Percentiles rank a stretch among this genome's conserved stretches.
phyloP scores from a whole-genome alignment of 805 yeast genomes.

The Candida anglica region DNA sequence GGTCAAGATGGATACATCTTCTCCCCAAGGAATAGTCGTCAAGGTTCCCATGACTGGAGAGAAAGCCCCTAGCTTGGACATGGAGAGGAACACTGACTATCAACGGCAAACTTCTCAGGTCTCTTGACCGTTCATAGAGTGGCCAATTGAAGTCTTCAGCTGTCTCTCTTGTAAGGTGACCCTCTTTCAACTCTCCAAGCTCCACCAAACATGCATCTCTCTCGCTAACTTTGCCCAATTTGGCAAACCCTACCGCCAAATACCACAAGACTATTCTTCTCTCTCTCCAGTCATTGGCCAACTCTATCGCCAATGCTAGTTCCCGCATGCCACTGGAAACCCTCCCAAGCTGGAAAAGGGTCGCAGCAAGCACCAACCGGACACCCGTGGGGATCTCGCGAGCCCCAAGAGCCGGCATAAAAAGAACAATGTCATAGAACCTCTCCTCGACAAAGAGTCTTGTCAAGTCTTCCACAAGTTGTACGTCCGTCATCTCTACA shows the following conservation, averaged over 20 bases:
- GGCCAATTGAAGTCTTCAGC: too few species aligned
- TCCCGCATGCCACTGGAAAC: constrained; percentile 19
- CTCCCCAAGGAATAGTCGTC: constrained; percentile 14
- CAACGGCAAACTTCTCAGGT: too few species aligned
- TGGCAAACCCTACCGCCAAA: constrained; percentile 13
- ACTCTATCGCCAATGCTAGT: constrained; percentile 20
- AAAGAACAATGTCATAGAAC: constrained; percentile 13
- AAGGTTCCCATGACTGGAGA: constrained; percentile 11
- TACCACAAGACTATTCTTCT: constrained; percentile 12
- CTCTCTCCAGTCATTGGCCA: constrained; percentile 10
- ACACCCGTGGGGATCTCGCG: constrained; percentile 7
- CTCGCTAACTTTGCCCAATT: constrained; percentile 8
- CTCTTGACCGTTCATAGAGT: too few species aligned
- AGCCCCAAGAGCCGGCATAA: constrained; percentile 8
- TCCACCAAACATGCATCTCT: background rate
- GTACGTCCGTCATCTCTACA: background rate
- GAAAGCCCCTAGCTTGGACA: constrained; percentile 16
- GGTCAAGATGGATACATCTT: constrained; percentile 9
- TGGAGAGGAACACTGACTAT: too few species aligned
- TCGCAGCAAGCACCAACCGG: constrained; percentile 14
- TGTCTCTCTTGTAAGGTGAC: too few species aligned
- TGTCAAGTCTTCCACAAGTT: background rate
- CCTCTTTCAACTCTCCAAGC: too few species aligned
- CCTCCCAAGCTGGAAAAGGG: constrained; percentile 21
- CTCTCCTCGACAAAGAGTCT: constrained; percentile 2